Evolutionary conservation across 371 early-diverging fungal genomes (phyloP).

Genomic region (Mortierella sp.): DNA sequence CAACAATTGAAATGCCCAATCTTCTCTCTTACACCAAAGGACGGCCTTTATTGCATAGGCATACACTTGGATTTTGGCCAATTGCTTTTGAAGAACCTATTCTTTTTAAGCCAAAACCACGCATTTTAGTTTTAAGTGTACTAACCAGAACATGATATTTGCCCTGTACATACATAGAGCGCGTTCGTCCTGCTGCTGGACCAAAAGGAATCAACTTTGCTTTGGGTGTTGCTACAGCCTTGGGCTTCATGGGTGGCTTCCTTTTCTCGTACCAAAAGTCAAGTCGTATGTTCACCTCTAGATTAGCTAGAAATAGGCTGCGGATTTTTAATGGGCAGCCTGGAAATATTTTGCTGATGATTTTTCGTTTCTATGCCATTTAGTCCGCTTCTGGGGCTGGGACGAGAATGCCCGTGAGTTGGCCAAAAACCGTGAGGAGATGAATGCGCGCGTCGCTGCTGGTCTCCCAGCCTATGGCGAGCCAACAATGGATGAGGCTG

Average conservation of each 20-base stretch:
- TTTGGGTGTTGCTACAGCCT: slow-evolving; percentile 63
- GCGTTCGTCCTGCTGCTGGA: slow-evolving; percentile 54
- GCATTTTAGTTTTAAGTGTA: neutral
- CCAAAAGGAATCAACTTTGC: slow-evolving; percentile 64
- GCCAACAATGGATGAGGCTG: slow-evolving; percentile 69
- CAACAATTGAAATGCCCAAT: no score
- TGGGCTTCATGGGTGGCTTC: slow-evolving; percentile 80
- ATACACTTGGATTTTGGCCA: neutral
- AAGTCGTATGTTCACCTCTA: slow-evolving; percentile 69
- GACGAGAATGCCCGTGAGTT: slow-evolving; percentile 89
- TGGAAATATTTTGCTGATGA: no score
- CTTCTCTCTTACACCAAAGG: no score
- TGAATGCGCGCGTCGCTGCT: slow-evolving; percentile 70
- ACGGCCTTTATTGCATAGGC: no score
- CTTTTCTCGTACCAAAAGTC: slow-evolving; percentile 76
- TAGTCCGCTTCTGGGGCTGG: slow-evolving; percentile 96
- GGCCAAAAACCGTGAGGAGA: slow-evolving; percentile 76
- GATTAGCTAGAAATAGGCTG: neutral
- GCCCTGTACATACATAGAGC: slow-evolving; percentile 45
- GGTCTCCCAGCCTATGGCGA: slow-evolving; percentile 83
- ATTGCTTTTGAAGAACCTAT: neutral
- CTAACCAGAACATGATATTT: neutral
- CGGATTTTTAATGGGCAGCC: neutral
- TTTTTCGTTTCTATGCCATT: neutral
- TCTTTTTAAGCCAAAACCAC: neutral